Evolutionary conservation across 371 early-diverging fungal genomes (phyloP), one percentile per base, ranked within the genome.

Genomic region (Mucor mucedo): DNA sequence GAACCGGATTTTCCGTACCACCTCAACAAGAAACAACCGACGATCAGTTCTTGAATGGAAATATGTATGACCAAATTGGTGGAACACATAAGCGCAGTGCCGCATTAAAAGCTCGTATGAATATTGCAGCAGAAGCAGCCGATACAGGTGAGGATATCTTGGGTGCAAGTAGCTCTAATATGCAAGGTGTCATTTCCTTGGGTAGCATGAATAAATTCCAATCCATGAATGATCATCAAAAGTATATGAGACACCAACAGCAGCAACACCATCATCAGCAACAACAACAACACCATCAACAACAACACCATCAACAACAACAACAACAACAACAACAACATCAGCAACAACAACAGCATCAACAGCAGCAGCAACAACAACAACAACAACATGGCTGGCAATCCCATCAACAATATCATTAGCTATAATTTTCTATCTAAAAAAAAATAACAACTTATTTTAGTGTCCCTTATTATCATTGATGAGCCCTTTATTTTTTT

Each of bases 101-200:
- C 48, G 81, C 81, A 10, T 44, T 78, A 16, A 70, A 69, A 30
- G 81, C 81, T 30, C 66, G 81, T 9, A 73, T 75, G 72, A 81
- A 78, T 49, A 81, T 81, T 50, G 81, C 81, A 41, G 81, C 81
- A 2, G 81, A 81, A 49, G 66, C 66, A 14, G 62, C 63, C 9
- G 44, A 48, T 50, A 50, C 41, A n/a, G 63, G 42, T 8, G 63
- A 63, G 16, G 63, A 63, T 60, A 40, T 60, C 21, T 14, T 56
- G 10, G 28, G 13, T 45, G 21, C 55, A 21, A 39, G 10, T 40
- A 47, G 1, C 35, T 28, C 40, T 40, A 58, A 32, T 33, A 44
- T 58, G 45, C 58, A 58, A 58, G 47, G 58, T 32, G 45, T 33
- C 16, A 47, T 58, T 47, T 58, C 58, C 1, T 45, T 58, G 27